A percentile compares a stretch with the other conserved stretches of the same genome.
phyloP scores from a whole-genome alignment of 345 rosid genomes.

The Eucalyptus decipiens region DNA sequence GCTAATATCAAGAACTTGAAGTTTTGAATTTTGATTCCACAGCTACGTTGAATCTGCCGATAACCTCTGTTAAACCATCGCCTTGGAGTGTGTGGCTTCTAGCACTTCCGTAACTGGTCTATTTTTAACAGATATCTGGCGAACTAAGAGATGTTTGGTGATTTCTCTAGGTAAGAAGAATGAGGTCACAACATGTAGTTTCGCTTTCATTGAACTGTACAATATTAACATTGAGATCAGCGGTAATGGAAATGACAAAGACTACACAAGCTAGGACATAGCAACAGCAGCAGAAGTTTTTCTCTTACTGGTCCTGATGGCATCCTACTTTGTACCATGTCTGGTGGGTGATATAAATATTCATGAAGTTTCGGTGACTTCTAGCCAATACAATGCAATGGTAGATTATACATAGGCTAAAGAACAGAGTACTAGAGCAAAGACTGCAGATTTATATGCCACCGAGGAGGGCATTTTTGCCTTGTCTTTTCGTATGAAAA shows the following conservation, averaged over 20 bases:
- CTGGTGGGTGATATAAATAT: background rate
- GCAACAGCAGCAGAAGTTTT: background rate
- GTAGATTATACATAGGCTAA: background rate
- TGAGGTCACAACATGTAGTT: background rate
- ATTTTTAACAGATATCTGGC: background rate
- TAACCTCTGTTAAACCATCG: background rate
- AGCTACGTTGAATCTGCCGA: background rate
- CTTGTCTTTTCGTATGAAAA: slow-evolving; percentile 21
- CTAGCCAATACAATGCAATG: background rate
- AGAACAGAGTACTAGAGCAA: slow-evolving; percentile 9
- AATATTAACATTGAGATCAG: background rate
- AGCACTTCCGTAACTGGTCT: background rate
- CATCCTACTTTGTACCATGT: background rate
- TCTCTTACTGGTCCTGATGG: background rate
- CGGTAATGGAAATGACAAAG: background rate
- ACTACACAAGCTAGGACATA: background rate
- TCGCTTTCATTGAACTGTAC: background rate
- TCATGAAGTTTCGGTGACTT: background rate
- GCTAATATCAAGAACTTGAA: background rate
- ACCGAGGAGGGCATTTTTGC: slow-evolving; percentile 24
- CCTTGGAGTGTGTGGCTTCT: background rate
- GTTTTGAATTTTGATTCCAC: background rate
- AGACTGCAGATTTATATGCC: background rate
- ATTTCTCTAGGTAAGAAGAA: background rate
- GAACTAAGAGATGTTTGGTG: background rate